Conservation (phyloP, 768 basidiomycete species). For the Mycena belliarum region DNA sequence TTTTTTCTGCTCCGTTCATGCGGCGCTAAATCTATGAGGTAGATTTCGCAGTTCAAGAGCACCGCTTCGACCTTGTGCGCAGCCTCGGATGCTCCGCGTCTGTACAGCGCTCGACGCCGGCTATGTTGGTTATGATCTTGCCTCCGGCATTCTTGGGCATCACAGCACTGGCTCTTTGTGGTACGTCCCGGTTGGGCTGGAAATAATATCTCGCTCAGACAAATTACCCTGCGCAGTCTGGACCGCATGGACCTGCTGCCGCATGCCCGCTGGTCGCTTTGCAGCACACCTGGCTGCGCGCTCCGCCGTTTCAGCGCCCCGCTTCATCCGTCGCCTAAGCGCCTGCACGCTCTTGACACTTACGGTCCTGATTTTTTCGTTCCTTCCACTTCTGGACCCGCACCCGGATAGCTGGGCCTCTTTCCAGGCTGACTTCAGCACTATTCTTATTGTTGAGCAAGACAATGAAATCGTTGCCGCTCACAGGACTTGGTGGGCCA, state of each 20-base stretch:
- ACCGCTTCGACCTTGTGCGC: constrained; percentile 12
- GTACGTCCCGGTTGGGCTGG: not conserved
- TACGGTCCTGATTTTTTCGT: constrained; percentile 6
- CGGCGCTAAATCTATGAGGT: too few relatives aligned
- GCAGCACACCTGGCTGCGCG: constrained; percentile 7
- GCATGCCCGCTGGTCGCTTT: constrained; percentile 2
- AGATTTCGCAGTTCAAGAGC: constrained; percentile 19
- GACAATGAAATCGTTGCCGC: constrained; percentile 29
- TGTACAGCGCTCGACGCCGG: constrained; percentile 9
- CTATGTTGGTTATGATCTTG: constrained; percentile 8
- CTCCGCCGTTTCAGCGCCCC: constrained; percentile 1
- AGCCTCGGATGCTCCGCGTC: constrained; percentile 12
- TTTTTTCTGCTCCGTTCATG: not conserved
- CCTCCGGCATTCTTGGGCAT: constrained; percentile 7
- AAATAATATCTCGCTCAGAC: not conserved
- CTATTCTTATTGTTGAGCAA: constrained; percentile 35
- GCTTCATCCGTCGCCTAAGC: constrained; percentile 10
- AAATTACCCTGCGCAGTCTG: not conserved
- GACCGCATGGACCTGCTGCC: not conserved
- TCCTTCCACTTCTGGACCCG: constrained; percentile 30
- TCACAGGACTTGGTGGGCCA: constrained; percentile 40
- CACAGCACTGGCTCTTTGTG: constrained; percentile 6
- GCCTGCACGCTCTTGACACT: constrained; percentile 1
- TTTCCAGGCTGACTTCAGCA: constrained; percentile 34
- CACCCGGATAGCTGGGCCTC: constrained; percentile 30